A percentile compares a stretch with the other conserved stretches of the same genome.
Evolutionary conservation across 179 eudicot genomes (phyloP).

Genomic region (Corrigiola litoralis): DNA sequence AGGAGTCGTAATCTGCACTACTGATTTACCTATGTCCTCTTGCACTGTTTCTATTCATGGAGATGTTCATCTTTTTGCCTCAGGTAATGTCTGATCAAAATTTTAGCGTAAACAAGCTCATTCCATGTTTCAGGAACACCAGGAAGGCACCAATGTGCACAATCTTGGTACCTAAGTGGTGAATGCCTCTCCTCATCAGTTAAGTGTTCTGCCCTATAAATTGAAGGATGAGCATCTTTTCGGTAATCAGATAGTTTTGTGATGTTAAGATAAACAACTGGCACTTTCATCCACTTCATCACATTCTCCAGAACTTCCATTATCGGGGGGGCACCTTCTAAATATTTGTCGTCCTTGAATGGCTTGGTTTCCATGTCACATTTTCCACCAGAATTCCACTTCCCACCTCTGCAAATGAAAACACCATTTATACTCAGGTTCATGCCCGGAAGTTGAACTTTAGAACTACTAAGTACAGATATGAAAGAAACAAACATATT

Average conservation of each 20-base stretch:
- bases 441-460: neutral
- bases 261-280: slow-evolving; percentile 47
- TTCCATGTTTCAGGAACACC: slow-evolving; percentile 82
- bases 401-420: slow-evolving; percentile 41
- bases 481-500: neutral
- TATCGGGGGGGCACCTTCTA: slow-evolving; percentile 26
- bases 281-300: slow-evolving; percentile 38
- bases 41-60: neutral
- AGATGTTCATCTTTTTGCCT: slow-evolving; percentile 19
- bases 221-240: slow-evolving; percentile 67
- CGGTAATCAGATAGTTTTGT: slow-evolving; percentile 60
- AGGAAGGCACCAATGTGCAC: slow-evolving; percentile 85
- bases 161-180: slow-evolving; percentile 47
- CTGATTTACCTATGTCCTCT: slow-evolving; percentile 9
- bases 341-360: slow-evolving; percentile 32
- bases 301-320: slow-evolving; percentile 43
- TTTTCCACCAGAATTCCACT: slow-evolving; percentile 59
- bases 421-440: neutral
- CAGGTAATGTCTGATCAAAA: slow-evolving; percentile 35
- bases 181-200: slow-evolving; percentile 48
- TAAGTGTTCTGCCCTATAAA: slow-evolving; percentile 40
- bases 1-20: neutral
- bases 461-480: neutral
- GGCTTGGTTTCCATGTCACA: slow-evolving; percentile 54
- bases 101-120: slow-evolving; percentile 52